Evolutionary conservation across 805 yeast genomes (phyloP).

Genomic region (Lipomyces yamanashiensis): DNA sequence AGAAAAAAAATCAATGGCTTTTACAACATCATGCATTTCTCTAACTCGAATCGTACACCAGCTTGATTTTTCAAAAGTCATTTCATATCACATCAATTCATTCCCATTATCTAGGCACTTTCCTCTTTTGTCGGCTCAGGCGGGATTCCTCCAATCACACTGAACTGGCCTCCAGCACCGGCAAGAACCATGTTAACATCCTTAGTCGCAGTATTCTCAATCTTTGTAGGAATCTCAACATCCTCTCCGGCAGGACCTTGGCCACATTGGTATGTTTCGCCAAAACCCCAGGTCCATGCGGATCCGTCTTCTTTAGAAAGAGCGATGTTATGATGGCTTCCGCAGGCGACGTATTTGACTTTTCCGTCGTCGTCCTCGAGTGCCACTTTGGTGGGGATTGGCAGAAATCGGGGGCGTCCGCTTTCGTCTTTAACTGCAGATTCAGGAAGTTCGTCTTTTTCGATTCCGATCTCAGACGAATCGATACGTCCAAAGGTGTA

Average conservation of each 20-base stretch:
- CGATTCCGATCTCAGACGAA: constrained; percentile 89
- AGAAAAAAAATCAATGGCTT: no score
- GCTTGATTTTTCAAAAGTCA: background rate
- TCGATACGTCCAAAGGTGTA: constrained; percentile 90
- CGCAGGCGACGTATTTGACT: constrained; percentile 63
- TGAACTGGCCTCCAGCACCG: constrained; percentile 98
- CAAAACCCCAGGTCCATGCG: constrained; percentile 96
- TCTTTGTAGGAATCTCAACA: constrained; percentile 83
- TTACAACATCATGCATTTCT: no score
- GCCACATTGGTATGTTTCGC: constrained; percentile 95
- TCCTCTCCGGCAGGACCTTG: constrained; percentile 88
- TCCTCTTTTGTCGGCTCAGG: constrained; percentile 8
- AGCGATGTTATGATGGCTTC: constrained; percentile 92
- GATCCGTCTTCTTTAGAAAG: constrained; percentile 75
- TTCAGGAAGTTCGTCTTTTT: constrained; percentile 66
- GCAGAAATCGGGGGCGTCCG: constrained; percentile 78
- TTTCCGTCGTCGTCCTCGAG: constrained; percentile 40
- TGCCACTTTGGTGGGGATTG: constrained; percentile 74
- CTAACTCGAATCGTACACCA: background rate
- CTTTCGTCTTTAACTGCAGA: constrained; percentile 76
- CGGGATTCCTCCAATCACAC: constrained; percentile 78
- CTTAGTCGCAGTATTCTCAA: constrained; percentile 91
- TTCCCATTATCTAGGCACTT: background rate
- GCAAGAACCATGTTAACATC: constrained; percentile 68
- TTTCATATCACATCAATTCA: background rate